Evolutionary conservation across 495 filamentous ascomycete genomes (phyloP).

Genomic region (Cudoniella acicularis): DNA sequence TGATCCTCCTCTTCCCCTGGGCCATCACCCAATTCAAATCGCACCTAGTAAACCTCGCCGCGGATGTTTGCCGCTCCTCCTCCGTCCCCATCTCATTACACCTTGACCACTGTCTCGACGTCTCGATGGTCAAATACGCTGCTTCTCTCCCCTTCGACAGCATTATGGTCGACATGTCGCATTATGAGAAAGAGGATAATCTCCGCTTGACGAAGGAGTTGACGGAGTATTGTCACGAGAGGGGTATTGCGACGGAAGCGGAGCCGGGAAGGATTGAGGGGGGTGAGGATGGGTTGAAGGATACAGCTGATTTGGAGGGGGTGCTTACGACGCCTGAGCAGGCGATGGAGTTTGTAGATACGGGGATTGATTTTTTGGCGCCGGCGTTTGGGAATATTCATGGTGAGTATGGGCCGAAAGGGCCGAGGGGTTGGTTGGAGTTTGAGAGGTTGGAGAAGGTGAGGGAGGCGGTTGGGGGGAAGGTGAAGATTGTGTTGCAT

Average conservation of each 20-base stretch:
- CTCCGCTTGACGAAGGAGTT: constrained; percentile 67
- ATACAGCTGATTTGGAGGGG: constrained; percentile 70
- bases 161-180: constrained; percentile 82
- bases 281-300: constrained; percentile 77
- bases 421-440: constrained; percentile 40
- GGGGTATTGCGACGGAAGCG: constrained; percentile 75
- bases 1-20: constrained; percentile 70
- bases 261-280: constrained; percentile 82
- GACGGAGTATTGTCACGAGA: constrained; percentile 64
- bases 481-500: constrained; percentile 20
- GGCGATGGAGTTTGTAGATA: constrained; percentile 69
- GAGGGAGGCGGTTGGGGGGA: constrained; percentile 13
- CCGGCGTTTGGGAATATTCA: constrained; percentile 87
- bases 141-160: constrained; percentile 56
- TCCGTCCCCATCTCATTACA: constrained; percentile 69
- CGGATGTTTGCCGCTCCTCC: constrained; percentile 58
- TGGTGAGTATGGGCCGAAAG: constrained; percentile 73
- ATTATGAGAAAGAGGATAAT: constrained; percentile 82
- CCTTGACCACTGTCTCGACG: constrained; percentile 70
- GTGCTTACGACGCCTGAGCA: constrained; percentile 76
- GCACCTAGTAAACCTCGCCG: constrained; percentile 57
- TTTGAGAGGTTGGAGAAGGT: constrained; percentile 19
- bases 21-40: constrained; percentile 55
- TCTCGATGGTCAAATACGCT: constrained; percentile 53
- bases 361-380: constrained; percentile 79